Evolutionary conservation across 108 stramenopile species (phyloP).

Genomic region (Cyclotella cryptica): DNA sequence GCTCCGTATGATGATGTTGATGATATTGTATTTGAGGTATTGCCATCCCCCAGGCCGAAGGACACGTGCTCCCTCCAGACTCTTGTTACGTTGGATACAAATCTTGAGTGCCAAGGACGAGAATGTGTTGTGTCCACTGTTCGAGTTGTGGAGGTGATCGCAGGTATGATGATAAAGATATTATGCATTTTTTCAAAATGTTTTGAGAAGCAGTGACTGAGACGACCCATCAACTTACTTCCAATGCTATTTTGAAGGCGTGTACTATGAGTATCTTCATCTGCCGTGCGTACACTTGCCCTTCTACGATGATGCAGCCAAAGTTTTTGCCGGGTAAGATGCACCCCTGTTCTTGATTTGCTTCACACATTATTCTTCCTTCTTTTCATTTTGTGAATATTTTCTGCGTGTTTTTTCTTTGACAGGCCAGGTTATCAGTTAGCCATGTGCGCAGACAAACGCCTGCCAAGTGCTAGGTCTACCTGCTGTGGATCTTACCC

Average conservation of each 20-base stretch:
- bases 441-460: slow-evolving; percentile 40
- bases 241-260: slow-evolving; percentile 9
- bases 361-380: no score
- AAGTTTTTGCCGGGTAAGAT: slow-evolving; percentile 29
- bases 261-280: slow-evolving; percentile 68
- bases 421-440: not conserved
- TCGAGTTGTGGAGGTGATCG: slow-evolving; percentile 52
- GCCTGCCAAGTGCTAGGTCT: slow-evolving; percentile 16
- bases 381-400: not conserved
- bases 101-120: slow-evolving; percentile 31
- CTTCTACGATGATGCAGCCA: slow-evolving; percentile 49
- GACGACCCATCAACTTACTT: not conserved
- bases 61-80: slow-evolving; percentile 35
- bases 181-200: not conserved
- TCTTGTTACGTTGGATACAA: slow-evolving; percentile 34
- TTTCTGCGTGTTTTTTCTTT: not conserved
- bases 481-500: slow-evolving; percentile 39
- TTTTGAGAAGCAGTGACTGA: not conserved
- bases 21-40: slow-evolving; percentile 32
- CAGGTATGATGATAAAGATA: not conserved
- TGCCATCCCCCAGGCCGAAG: slow-evolving; percentile 27
- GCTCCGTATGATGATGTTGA: slow-evolving; percentile 31
- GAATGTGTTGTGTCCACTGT: slow-evolving; percentile 58
- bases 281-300: slow-evolving; percentile 66
- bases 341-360: no score